phyloP scores from a whole-genome alignment of 2,329 filamentous ascomycete genomes.

The Colletotrichum nymphaeae region DNA sequence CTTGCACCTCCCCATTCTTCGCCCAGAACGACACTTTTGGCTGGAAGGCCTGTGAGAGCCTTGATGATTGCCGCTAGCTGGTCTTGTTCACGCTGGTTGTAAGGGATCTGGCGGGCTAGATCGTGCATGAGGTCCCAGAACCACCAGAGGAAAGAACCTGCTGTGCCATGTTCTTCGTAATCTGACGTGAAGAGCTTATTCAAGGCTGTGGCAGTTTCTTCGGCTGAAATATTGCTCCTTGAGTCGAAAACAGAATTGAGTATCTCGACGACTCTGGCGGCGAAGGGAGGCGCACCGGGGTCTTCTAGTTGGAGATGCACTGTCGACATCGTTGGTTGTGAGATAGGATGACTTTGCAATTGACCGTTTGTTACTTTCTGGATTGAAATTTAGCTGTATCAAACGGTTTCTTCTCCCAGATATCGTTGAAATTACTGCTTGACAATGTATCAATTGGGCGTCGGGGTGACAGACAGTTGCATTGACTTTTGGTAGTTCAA shows the following conservation, averaged over 20 bases:
- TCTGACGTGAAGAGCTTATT: neutral
- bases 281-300: neutral
- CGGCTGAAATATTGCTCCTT: no score
- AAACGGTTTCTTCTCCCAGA: no score
- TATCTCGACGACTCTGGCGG: neutral
- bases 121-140: constrained; percentile 41
- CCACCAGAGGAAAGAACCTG: constrained; percentile 37
- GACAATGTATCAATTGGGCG: no score
- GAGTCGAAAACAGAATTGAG: neutral
- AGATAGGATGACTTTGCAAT: neutral
- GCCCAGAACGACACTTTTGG: neutral
- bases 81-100: constrained; percentile 35
- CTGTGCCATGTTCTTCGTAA: neutral
- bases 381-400: neutral
- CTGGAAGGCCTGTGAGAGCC: neutral
- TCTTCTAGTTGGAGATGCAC: neutral
- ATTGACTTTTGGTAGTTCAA: neutral
- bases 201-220: no score
- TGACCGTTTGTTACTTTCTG: neutral
- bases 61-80: neutral
- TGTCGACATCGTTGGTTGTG: neutral
- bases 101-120: constrained; percentile 37
- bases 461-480: neutral
- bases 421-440: no score
- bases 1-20: neutral